Percentiles rank a stretch among this genome's conserved stretches.
Conservation (phyloP, 441 rosid genomes). For the Syzygium malaccense region DNA sequence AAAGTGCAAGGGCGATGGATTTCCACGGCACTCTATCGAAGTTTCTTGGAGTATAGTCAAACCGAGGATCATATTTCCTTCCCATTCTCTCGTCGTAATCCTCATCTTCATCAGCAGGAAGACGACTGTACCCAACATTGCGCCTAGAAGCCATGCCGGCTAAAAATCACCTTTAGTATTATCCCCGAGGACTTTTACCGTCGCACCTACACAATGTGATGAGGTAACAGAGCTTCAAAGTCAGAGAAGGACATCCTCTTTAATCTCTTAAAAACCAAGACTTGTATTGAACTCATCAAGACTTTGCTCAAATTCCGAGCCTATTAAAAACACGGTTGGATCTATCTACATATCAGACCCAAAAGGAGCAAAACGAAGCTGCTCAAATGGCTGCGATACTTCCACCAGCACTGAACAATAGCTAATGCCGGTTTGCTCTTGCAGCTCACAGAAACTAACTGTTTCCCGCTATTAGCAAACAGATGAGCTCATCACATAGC, state of each 20-base stretch:
- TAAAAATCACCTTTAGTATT: background rate
- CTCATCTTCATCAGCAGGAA: slow-evolving; percentile 52
- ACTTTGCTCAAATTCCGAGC: background rate
- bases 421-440: background rate
- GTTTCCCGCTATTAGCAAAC: background rate
- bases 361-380: background rate
- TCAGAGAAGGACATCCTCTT: background rate
- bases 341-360: background rate
- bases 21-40: slow-evolving; percentile 79
- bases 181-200: background rate
- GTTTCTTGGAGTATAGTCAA: slow-evolving; percentile 51
- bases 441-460: background rate
- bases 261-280: background rate
- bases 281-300: background rate
- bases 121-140: slow-evolving; percentile 35
- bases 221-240: background rate
- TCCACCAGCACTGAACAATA: background rate
- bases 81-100: slow-evolving; percentile 19
- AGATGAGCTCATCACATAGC: background rate
- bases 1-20: slow-evolving; percentile 68
- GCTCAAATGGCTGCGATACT: background rate
- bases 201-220: background rate
- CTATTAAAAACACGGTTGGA: background rate
- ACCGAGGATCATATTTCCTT: slow-evolving; percentile 44
- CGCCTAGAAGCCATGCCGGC: slow-evolving; percentile 54